phyloP scores from a whole-genome alignment of 305 asterid species.

The Fraxinus xanthoxyloides region DNA sequence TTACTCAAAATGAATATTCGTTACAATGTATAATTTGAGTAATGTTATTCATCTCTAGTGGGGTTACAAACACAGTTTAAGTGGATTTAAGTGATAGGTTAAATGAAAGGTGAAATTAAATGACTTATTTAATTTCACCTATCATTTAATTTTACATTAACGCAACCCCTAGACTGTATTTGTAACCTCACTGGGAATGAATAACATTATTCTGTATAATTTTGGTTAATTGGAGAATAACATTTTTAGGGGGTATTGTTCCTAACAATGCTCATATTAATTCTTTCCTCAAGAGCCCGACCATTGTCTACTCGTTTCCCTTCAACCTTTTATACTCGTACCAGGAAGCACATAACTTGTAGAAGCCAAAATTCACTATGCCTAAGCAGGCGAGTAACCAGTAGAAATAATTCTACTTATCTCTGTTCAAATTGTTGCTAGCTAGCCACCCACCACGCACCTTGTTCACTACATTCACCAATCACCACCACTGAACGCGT shows the following conservation, averaged over 20 bases:
- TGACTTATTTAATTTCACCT: too few species aligned
- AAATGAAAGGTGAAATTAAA: too few species aligned
- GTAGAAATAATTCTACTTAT: constrained; percentile 56
- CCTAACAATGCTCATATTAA: constrained; percentile 28
- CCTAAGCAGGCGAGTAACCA: constrained; percentile 48
- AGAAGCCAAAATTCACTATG: constrained; percentile 44
- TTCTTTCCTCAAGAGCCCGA: constrained; percentile 34
- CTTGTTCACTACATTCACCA: constrained; percentile 53
- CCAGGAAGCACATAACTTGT: constrained; percentile 60
- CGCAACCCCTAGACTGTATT: too few species aligned
- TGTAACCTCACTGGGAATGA: too few species aligned
- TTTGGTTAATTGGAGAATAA: background rate
- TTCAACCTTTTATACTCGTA: constrained; percentile 46
- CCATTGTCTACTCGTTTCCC: constrained; percentile 26
- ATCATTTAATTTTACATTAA: too few species aligned
- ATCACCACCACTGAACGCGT: constrained; percentile 55
- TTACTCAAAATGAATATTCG: too few species aligned
- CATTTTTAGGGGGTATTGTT: constrained; percentile 16
- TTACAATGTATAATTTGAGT: too few species aligned
- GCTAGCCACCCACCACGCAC: constrained; percentile 61
- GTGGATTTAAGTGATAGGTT: too few species aligned
- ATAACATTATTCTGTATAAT: too few species aligned
- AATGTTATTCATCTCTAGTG: too few species aligned
- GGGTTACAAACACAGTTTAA: too few species aligned
- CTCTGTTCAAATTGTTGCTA: constrained; percentile 52